phyloP scores from a whole-genome alignment of 495 filamentous ascomycete genomes.

The Penicillium riverlandense region DNA sequence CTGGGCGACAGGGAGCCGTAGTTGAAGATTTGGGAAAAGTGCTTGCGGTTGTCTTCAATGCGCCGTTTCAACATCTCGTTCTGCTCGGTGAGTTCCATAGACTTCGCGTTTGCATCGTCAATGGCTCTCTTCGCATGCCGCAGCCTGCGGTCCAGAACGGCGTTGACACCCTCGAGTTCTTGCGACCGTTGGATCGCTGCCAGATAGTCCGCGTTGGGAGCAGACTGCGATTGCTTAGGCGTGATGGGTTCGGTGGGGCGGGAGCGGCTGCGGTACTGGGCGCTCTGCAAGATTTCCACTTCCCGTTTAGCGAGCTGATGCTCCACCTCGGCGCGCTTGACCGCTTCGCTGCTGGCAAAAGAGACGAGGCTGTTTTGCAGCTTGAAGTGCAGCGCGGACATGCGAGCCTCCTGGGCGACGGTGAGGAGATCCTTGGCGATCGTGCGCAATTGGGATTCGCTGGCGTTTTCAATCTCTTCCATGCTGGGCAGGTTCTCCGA shows the following conservation, averaged over 20 bases:
- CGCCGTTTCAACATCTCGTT: conserved; percentile 69
- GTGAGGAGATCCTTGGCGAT: conserved; percentile 49
- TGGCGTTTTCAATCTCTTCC: conserved; percentile 58
- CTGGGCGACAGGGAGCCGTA: conserved; percentile 39
- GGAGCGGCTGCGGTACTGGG: conserved; percentile 35
- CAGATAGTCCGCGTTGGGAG: conserved; percentile 33
- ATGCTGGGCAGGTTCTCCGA: conserved; percentile 51
- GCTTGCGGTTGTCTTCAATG: conserved; percentile 80
- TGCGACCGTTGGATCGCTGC: conserved; percentile 44
- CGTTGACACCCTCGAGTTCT: conserved; percentile 57
- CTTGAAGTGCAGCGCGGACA: conserved; percentile 85
- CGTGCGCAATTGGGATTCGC: conserved; percentile 50
- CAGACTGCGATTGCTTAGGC: conserved; percentile 20
- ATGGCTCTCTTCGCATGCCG: conserved; percentile 70
- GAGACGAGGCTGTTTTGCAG: conserved; percentile 81
- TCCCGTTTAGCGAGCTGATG: conserved; percentile 88
- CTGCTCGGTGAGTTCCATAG: conserved; percentile 52
- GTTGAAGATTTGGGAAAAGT: conserved; percentile 63
- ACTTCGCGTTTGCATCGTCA: conserved; percentile 52
- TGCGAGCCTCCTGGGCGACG: conserved; percentile 57
- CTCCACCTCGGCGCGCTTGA: conserved; percentile 85
- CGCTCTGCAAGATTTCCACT: conserved; percentile 73
- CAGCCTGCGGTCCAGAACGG: conserved; percentile 53
- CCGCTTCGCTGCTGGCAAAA: conserved; percentile 79
- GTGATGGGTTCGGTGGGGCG: conserved; percentile 24